Base-by-base conservation (phyloP, 2,329 filamentous ascomycete species). In the Ophiobolus disseminans region DNA sequence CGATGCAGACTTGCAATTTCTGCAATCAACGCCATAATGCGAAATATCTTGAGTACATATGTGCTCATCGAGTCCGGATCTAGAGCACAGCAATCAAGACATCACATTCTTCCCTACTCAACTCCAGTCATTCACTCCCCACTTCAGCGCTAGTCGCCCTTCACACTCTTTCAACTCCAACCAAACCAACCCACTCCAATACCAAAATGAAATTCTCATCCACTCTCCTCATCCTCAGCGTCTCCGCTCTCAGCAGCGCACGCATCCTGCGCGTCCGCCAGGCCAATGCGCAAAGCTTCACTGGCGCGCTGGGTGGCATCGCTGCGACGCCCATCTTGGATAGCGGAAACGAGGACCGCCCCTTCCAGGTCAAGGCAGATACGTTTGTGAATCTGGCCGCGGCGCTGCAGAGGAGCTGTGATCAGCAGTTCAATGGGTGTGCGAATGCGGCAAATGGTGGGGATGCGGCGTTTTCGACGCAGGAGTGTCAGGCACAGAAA, bases 391-490 rank as follows among this genome's bases (percentile, higher is more conserved):
- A 81, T 65, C 66, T 81, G 56, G 72, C 66, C 3, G 81, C 79
- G 8, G 86, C 86, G 16, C 72, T 81, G 31, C 80, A 86, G 70
- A 78, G 86, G 37, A 80, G 83, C 26, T 88, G 86, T 65, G 79
- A 84, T 52, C 80, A 86, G 49, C 83, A 87, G 73, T 81, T 84
- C 73, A 87, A 86, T 60, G 72, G 68, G 3, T 88, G 86, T 62
- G 75, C 80, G 10, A 73, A 84, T 54, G 79, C 79, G 21, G 81
- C 80, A 47, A 87, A 86, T 68, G 60, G 72, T 10, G 81, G 83
- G 40, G 42, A 62, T 17, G 56, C 64, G 3, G 76, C 75, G 31
- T 66, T 76, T 49, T 73, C 70, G 3, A 69, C 80, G 21, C 54
- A 63, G n/a, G 78, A 85, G 46, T 88, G 85, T 73, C 75, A 80